Conservation (phyloP, 108 stramenopile species). For the Skeletonema tropicum region DNA sequence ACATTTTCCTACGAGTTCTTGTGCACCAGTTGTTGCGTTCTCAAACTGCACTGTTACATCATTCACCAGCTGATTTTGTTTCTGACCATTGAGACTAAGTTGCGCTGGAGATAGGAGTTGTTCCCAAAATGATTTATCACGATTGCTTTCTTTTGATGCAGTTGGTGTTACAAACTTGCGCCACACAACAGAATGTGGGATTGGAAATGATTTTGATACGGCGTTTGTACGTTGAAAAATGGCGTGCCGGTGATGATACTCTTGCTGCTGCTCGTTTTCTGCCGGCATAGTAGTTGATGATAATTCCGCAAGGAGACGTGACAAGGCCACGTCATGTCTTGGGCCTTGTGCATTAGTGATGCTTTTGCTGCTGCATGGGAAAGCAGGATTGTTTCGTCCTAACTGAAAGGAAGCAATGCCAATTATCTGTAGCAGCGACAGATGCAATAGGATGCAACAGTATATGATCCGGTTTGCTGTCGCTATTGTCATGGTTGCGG, state of each 20-base stretch:
- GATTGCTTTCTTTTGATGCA: neutral
- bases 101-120: neutral
- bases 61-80: constrained; percentile 7
- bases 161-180: neutral
- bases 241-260: neutral
- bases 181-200: constrained; percentile 21
- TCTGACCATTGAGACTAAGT: neutral
- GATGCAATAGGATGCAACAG: constrained; percentile 4
- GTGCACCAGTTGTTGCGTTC: constrained; percentile 15
- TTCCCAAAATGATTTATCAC: constrained; percentile 19
- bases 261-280: neutral
- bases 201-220: constrained; percentile 22
- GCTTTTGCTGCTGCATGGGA: neutral
- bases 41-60: constrained; percentile 28
- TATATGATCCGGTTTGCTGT: neutral
- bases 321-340: neutral
- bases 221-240: constrained; percentile 22
- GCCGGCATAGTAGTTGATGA: neutral
- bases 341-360: neutral
- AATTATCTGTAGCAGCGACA: neutral
- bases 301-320: neutral
- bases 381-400: neutral
- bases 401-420: neutral
- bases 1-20: constrained; percentile 19
- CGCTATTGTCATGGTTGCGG: neutral